Evolutionary conservation across 306 rosid species (phyloP).

Genomic region (Oxytropis ochrocephala): DNA sequence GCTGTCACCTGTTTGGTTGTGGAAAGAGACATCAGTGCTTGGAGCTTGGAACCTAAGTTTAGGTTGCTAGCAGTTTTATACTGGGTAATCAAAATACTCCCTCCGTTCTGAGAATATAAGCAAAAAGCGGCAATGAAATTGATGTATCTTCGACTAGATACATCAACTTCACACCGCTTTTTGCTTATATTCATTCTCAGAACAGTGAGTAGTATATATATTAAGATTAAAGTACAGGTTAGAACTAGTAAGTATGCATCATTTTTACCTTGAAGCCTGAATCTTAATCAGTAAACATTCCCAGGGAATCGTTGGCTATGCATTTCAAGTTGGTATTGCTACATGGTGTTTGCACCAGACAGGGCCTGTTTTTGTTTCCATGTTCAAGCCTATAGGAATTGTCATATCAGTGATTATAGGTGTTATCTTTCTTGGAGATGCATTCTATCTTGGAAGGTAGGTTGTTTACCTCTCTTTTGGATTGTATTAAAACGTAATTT

Average conservation of each 20-base stretch:
- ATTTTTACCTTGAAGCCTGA: slow-evolving; percentile 10
- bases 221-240: background rate
- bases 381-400: slow-evolving; percentile 87
- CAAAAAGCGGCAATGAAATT: too few species aligned
- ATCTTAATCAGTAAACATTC: slow-evolving; percentile 6
- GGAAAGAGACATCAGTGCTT: slow-evolving; percentile 59
- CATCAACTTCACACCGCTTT: too few species aligned
- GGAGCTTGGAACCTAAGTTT: slow-evolving; percentile 59
- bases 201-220: too few species aligned
- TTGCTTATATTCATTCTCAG: too few species aligned
- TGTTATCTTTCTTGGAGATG: slow-evolving; percentile 56
- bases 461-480: background rate
- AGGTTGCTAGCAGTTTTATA: slow-evolving; percentile 51
- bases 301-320: slow-evolving; percentile 69
- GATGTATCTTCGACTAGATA: too few species aligned
- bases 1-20: slow-evolving; percentile 46
- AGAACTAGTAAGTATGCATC: background rate
- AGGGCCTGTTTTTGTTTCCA: slow-evolving; percentile 83
- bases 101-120: too few species aligned
- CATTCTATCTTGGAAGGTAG: slow-evolving; percentile 85
- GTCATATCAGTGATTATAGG: slow-evolving; percentile 57
- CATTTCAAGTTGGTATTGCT: slow-evolving; percentile 52
- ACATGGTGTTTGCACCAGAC: slow-evolving; percentile 71
- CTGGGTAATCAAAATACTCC: slow-evolving; percentile 69
- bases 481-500: background rate